phyloP scores from a whole-genome alignment of 169 alveolate genomes.

The Babesia caballi region DNA sequence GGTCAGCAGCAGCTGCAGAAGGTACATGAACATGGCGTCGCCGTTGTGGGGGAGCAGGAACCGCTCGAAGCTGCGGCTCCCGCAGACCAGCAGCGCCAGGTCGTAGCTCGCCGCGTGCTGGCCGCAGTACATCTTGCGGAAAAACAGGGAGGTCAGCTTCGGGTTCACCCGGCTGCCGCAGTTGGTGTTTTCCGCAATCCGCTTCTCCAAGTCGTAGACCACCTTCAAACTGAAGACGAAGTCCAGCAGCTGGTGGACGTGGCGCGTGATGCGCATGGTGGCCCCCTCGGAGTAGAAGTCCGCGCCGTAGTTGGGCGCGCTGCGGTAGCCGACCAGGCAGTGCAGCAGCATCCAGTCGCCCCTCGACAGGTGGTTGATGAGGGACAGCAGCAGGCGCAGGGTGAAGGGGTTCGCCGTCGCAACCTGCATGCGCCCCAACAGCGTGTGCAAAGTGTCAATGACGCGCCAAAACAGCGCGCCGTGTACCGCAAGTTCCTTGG shows the following conservation, averaged over 20 bases:
- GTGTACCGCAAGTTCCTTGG: neutral
- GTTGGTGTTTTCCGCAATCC: slow-evolving; percentile 12
- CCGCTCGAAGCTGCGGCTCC: slow-evolving; percentile 24
- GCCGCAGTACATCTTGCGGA: slow-evolving; percentile 32
- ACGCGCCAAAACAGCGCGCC: slow-evolving; percentile 24
- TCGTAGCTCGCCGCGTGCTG: slow-evolving; percentile 1
- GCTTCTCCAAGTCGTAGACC: slow-evolving; percentile 29
- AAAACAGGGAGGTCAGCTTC: neutral
- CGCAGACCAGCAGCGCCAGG: slow-evolving; percentile 7
- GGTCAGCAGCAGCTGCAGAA: slow-evolving; percentile 8
- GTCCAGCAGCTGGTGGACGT: slow-evolving; percentile 5
- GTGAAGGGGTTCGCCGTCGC: slow-evolving; percentile 5
- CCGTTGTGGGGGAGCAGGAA: slow-evolving; percentile 5
- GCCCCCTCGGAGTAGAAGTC: neutral
- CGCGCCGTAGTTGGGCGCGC: neutral
- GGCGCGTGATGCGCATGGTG: neutral
- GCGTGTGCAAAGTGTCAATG: slow-evolving; percentile 6
- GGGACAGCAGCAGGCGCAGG: slow-evolving; percentile 5
- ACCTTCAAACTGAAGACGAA: slow-evolving; percentile 39
- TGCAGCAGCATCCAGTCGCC: slow-evolving; percentile 39
- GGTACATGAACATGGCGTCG: slow-evolving; percentile 27
- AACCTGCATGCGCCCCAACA: neutral
- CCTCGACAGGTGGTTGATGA: slow-evolving; percentile 24
- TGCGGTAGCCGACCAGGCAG: slow-evolving; percentile 3
- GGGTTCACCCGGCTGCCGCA: neutral